Conservation (phyloP, 495 filamentous ascomycete species). For the Podospora tetraspora region DNA sequence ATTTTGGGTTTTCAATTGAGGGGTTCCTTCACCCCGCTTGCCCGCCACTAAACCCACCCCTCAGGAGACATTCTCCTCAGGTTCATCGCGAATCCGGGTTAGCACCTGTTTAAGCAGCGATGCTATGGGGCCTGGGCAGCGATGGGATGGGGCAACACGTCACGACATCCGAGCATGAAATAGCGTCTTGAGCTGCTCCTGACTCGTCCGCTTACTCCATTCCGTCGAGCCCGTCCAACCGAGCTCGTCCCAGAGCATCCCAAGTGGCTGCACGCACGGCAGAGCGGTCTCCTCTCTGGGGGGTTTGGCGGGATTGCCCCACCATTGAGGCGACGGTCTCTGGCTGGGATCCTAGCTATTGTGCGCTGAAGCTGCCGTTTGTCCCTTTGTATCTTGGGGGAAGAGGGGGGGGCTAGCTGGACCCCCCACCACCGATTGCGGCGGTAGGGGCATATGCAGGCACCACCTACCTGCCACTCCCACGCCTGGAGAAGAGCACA, state of each 20-base stretch:
- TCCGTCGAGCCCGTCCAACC: background rate
- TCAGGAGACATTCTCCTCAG: background rate
- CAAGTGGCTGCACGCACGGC: background rate
- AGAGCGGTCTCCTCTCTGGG: slow-evolving; percentile 5
- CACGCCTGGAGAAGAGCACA: background rate
- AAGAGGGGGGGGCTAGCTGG: background rate
- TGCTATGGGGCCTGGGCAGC: background rate
- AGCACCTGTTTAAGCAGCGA: background rate
- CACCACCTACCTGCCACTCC: background rate
- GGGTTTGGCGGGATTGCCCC: background rate
- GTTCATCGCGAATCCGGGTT: background rate
- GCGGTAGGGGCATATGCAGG: background rate
- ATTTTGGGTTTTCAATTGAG: background rate
- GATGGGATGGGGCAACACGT: background rate
- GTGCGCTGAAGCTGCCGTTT: background rate
- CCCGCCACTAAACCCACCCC: background rate
- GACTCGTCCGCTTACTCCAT: background rate
- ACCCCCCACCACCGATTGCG: background rate
- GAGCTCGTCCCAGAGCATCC: background rate
- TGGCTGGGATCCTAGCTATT: background rate
- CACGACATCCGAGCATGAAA: background rate
- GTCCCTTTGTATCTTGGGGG: background rate
- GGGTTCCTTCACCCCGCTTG: background rate
- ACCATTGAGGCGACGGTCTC: background rate
- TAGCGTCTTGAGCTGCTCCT: background rate